Conservation (phyloP, 176 grass and related monocot genomes). For the Carex scoparia region DNA sequence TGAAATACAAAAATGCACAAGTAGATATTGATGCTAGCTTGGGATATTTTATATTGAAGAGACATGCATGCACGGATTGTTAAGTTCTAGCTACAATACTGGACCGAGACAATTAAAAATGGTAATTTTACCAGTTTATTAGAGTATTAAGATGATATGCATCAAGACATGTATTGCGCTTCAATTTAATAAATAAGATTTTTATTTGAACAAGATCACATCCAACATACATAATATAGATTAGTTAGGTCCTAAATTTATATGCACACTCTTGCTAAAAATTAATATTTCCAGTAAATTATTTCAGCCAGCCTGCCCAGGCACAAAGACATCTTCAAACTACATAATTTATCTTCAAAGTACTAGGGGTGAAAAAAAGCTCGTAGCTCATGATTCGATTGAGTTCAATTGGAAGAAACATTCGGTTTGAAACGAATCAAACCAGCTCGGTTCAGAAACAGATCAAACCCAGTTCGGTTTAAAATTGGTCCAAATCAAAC, state of each 20-base stretch:
- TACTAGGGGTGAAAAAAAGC: no score
- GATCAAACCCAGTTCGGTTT: no score
- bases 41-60: neutral
- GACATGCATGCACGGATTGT: neutral
- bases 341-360: neutral
- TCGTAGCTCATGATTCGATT: no score
- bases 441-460: no score
- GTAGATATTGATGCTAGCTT: neutral
- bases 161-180: neutral
- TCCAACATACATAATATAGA: neutral
- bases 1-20: neutral
- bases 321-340: neutral
- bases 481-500: no score
- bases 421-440: no score
- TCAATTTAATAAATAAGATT: neutral
- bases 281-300: neutral
- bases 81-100: neutral
- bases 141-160: neutral
- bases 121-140: neutral
- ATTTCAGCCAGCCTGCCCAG: neutral
- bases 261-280: neutral
- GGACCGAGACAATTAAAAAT: neutral
- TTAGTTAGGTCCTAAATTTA: neutral
- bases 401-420: no score
- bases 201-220: neutral